Evolutionary conservation across 2,329 filamentous ascomycete species (phyloP), one percentile per base, ranked within the genome.

Genomic region (Apiospora aurea): DNA sequence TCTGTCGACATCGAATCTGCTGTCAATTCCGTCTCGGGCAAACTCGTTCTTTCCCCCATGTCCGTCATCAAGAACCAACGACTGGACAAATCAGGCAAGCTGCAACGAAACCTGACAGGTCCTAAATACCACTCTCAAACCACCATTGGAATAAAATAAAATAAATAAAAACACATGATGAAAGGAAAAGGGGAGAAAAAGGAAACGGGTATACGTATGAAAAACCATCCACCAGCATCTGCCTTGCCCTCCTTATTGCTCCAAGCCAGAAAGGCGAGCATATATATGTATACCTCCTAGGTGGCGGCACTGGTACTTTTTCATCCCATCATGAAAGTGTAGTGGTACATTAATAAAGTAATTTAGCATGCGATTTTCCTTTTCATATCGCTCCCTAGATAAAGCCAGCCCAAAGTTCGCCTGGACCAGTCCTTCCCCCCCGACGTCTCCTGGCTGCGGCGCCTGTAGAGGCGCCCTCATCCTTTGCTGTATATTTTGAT

Each of bases 161-260:
- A 29, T 24, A 24, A 46, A 46, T 5, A 29, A 38, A 47, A 47
- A 38, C 16, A 10, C 2, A 24, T 46, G 13, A 46, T 18, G 16
- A 69, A 49, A 3, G 49, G 4, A n/a, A 24, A 46, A 24, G 44
- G 5, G 1, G 21, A 47, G 2, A 69, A 24, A n/a, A 41, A 24
- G n/a, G 29, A n/a, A 64, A 4, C 57, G 57, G 57, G 57, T 64
- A 64, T 64, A 64, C 57, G 18, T 64, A 41, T n/a, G 57, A 64
- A 41, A 18, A 64, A 24, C 18, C 57, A 64, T 41, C 34, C 57
- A 41, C 57, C 57, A 64, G 57, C 57, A 64, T n/a, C 24, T 57
- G 18, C 6, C 26, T 26, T 18, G 6, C 18, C 53, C 53, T 34
- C 29, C 53, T n/a, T 21, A 46, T 61, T 57, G 26, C 53, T 21